phyloP scores from a whole-genome alignment of 225 moss, liverwort and hornwort genomes.

The Pseudisothecium myosuroides region DNA sequence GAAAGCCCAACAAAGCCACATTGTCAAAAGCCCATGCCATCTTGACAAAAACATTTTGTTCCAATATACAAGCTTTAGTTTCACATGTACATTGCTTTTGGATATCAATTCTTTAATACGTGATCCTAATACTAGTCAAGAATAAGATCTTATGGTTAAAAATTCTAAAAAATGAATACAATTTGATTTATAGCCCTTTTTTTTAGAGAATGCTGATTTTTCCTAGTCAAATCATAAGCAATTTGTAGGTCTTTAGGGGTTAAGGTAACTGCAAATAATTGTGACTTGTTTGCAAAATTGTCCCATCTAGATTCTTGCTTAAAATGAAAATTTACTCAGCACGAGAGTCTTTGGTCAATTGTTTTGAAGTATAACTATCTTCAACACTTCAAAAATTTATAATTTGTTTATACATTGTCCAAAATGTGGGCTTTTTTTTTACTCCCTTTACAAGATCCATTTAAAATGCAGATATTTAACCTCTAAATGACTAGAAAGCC shows the following conservation, averaged over 20 bases:
- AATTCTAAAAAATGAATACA: not conserved
- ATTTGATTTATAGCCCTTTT: not conserved
- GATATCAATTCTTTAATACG: not conserved
- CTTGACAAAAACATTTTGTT: not conserved
- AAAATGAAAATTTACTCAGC: not conserved
- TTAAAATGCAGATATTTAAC: not conserved
- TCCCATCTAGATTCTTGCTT: not conserved
- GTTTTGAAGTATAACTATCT: no score
- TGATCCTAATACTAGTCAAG: not conserved
- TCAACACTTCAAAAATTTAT: rapidly evolving
- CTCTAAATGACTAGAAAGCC: not conserved
- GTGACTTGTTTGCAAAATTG: not conserved
- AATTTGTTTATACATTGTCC: not conserved
- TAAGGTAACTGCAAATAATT: not conserved
- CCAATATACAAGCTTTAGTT: not conserved
- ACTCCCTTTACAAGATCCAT: not conserved
- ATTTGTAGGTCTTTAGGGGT: not conserved
- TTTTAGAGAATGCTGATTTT: not conserved
- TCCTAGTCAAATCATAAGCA: not conserved
- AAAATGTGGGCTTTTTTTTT: no score
- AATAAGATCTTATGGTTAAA: not conserved
- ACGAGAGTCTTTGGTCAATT: not conserved
- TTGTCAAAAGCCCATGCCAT: not conserved
- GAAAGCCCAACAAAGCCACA: not conserved
- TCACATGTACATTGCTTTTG: not conserved